These are phyloP conservation scores for Tausonia pullulans DNA, from an alignment of 1,284 basidiomycete species.

Conservation along the genomic window DNA sequence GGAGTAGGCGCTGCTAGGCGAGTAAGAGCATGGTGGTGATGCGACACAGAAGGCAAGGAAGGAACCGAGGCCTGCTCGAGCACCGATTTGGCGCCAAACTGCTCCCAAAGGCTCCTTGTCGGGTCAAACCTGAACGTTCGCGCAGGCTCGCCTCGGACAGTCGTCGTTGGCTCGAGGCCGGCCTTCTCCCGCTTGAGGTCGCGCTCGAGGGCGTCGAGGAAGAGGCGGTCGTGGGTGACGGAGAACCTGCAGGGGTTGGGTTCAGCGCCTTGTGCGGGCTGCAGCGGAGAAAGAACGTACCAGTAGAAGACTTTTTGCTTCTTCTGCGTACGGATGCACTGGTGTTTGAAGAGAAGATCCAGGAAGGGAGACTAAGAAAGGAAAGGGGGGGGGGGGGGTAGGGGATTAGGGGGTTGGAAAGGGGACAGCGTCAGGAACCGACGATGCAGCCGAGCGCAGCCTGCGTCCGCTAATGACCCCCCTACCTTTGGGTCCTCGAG, in stretches of 20 bases:
- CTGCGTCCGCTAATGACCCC: not conserved
- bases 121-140: constrained; percentile 59
- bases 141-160: constrained; percentile 66
- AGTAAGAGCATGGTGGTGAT: not conserved
- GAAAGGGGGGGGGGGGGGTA: no score
- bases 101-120: constrained; percentile 71
- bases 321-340: constrained; percentile 90
- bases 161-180: constrained; percentile 65
- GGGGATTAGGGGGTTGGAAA: not conserved
- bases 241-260: constrained; percentile 46
- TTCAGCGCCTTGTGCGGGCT: not conserved
- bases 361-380: constrained; percentile 65
- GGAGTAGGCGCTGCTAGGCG: not conserved
- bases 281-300: constrained; percentile 38
- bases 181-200: constrained; percentile 87
- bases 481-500: constrained; percentile 82
- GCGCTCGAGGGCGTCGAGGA: constrained; percentile 83
- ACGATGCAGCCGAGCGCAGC: no score
- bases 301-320: constrained; percentile 93
- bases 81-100: constrained; percentile 46
- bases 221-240: constrained; percentile 87
- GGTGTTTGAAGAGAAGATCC: constrained; percentile 83
- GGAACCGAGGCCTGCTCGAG: constrained; percentile 17
- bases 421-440: not conserved
- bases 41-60: no score